Percentiles rank a stretch among this genome's conserved stretches.
These are phyloP conservation scores for Secale cereale DNA, from an alignment of 176 grass and related monocot genomes.

Conservation along the genomic window DNA sequence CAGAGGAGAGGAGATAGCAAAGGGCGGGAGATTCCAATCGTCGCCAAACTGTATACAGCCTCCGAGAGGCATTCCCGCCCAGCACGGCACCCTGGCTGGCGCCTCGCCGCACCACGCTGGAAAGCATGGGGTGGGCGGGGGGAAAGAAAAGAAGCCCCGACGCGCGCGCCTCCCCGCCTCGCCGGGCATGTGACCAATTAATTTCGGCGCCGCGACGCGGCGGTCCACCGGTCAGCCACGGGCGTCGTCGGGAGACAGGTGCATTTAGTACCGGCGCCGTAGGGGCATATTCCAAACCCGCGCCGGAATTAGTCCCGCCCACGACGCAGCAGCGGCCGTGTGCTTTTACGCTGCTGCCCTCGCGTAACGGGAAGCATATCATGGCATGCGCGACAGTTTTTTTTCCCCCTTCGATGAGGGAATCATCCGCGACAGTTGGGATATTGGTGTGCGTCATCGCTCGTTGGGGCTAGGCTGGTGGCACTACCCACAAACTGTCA, in stretches of 20 bases:
- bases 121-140: conserved; percentile 6
- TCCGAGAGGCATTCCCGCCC: background rate
- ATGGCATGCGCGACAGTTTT: too few species aligned
- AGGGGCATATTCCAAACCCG: conserved; percentile 42
- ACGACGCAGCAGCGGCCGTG: background rate
- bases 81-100: background rate
- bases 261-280: background rate
- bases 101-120: conserved; percentile 22
- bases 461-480: background rate
- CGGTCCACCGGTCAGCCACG: conserved; percentile 22
- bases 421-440: background rate
- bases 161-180: conserved; percentile 8
- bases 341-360: conserved; percentile 13
- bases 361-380: background rate
- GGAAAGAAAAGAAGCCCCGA: background rate
- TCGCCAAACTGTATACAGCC: background rate
- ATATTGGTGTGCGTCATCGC: background rate
- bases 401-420: too few species aligned
- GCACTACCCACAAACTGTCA: background rate
- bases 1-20: too few species aligned
- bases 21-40: background rate
- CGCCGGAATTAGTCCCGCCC: background rate
- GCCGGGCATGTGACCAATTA: conserved; percentile 17
- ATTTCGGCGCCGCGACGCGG: background rate
- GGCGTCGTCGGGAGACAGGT: background rate